These are phyloP conservation scores for Teunomyces funiuensis DNA, from an alignment of 805 yeast species.

Conservation along the genomic window DNA sequence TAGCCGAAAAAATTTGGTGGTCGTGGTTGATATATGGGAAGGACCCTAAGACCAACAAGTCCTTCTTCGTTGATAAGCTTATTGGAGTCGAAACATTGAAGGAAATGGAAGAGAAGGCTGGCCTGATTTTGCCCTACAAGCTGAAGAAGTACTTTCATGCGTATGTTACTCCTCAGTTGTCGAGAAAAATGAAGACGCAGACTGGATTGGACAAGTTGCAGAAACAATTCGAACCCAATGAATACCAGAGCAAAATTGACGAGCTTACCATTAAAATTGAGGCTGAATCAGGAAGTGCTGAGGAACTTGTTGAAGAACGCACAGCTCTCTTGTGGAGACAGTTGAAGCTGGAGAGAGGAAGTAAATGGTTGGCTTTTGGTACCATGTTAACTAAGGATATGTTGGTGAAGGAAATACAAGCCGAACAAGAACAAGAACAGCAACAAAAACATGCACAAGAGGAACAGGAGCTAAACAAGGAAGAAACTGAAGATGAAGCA, in stretches of 20 bases:
- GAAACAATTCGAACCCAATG: constrained; percentile 7
- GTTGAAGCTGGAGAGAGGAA: constrained; percentile 21
- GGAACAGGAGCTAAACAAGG: constrained; percentile 8
- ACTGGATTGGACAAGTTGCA: constrained; percentile 29
- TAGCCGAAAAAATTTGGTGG: constrained; percentile 39
- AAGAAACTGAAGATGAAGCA: constrained; percentile 5
- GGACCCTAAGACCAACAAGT: constrained; percentile 28
- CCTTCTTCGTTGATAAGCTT: constrained; percentile 24
- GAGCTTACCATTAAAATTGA: constrained; percentile 13
- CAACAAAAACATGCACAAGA: constrained; percentile 4
- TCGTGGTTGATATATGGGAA: constrained; percentile 41
- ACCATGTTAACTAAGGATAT: constrained; percentile 7
- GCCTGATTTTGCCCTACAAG: constrained; percentile 26
- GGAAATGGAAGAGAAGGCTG: constrained; percentile 17
- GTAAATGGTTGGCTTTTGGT: constrained; percentile 30
- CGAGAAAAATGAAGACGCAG: constrained; percentile 37
- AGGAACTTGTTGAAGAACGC: constrained; percentile 23
- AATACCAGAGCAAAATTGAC: constrained; percentile 9
- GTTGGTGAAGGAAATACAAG: constrained; percentile 5
- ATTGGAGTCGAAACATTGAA: constrained; percentile 22
- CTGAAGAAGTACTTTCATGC: constrained; percentile 39
- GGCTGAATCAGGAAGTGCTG: constrained; percentile 7
- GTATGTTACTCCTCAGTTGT: constrained; percentile 43
- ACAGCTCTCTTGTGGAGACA: constrained; percentile 36
- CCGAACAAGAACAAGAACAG: constrained; percentile 8